These are phyloP conservation scores for Aspergillus leporis DNA, from an alignment of 495 filamentous ascomycete genomes.

Conservation along the genomic window DNA sequence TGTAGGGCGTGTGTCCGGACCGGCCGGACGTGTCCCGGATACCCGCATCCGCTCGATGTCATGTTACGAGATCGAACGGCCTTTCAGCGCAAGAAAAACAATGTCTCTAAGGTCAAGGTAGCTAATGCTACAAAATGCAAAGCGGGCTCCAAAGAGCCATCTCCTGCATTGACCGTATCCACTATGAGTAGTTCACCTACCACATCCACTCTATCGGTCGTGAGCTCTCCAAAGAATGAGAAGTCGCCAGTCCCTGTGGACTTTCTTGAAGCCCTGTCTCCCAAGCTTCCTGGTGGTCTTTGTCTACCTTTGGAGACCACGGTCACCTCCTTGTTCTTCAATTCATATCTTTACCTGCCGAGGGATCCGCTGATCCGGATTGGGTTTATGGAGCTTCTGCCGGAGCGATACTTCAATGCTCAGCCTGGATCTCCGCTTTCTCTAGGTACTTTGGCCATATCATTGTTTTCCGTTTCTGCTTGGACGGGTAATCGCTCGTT, in stretches of 20 bases:
- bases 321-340: constrained; percentile 37
- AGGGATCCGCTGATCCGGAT: constrained; percentile 30
- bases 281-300: constrained; percentile 17
- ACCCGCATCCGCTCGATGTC: constrained; percentile 67
- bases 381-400: constrained; percentile 52
- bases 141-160: not conserved
- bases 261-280: not conserved
- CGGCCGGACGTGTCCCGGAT: constrained; percentile 57
- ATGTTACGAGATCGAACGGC: constrained; percentile 67
- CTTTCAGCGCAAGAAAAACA: constrained; percentile 51
- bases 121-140: not conserved
- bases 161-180: not conserved
- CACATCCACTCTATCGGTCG: not conserved
- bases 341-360: constrained; percentile 34
- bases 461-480: constrained; percentile 49
- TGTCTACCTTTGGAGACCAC: constrained; percentile 34
- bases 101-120: constrained; percentile 1
- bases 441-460: constrained; percentile 61
- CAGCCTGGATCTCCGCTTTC: constrained; percentile 48
- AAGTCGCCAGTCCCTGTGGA: not conserved
- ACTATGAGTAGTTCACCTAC: not conserved
- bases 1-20: constrained; percentile 50
- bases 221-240: not conserved
- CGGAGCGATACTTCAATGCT: constrained; percentile 53
- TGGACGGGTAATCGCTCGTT: constrained; percentile 48